phyloP scores from a whole-genome alignment of 2,329 filamentous ascomycete genomes.

The Hortaea sp. region DNA sequence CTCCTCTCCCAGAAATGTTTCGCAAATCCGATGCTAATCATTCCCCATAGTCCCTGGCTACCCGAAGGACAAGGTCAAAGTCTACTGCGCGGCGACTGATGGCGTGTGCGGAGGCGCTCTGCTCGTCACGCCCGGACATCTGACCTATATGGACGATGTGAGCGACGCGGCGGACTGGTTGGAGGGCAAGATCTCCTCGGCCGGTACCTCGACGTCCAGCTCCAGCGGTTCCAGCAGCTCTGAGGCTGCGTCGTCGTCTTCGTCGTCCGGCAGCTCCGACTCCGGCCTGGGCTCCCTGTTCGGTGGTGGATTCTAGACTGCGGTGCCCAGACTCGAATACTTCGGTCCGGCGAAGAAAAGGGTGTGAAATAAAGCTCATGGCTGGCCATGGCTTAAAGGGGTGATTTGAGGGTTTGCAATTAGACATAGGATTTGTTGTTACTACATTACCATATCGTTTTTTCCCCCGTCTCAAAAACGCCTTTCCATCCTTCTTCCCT shows the following conservation, averaged over 20 bases:
- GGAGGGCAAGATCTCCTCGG: neutral
- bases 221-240: neutral
- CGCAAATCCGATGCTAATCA: too few relatives aligned
- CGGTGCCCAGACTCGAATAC: too few relatives aligned
- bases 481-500: too few relatives aligned
- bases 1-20: neutral
- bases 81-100: constrained; percentile 27
- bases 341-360: too few relatives aligned
- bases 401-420: too few relatives aligned
- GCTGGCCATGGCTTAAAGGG: too few relatives aligned
- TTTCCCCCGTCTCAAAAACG: too few relatives aligned
- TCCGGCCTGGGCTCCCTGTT: neutral
- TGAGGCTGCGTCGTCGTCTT: neutral
- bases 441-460: too few relatives aligned
- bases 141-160: constrained; percentile 5
- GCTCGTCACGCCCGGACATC: constrained; percentile 23
- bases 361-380: too few relatives aligned
- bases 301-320: neutral
- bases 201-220: neutral
- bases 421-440: too few relatives aligned
- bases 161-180: neutral
- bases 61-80: constrained; percentile 22
- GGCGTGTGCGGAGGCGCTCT: constrained; percentile 27
- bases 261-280: neutral
- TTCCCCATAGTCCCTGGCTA: constrained; percentile 18